Conservation (phyloP, 2,329 filamentous ascomycete genomes). For the Cercospora citrullina region DNA sequence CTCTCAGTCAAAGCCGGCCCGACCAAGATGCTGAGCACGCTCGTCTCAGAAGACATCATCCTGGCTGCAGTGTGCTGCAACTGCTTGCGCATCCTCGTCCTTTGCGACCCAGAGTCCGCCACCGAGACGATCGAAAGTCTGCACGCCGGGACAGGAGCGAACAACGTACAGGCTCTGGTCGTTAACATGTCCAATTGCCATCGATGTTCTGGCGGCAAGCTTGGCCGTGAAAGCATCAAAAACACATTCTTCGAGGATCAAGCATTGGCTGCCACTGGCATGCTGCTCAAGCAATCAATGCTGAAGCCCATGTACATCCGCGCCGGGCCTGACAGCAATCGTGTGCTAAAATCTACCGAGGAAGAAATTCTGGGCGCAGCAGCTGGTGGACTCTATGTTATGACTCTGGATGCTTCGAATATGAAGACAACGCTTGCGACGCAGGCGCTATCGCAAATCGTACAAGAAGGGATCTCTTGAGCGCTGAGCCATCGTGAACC, state of each 20-base stretch:
- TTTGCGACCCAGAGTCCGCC: neutral
- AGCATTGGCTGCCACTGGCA: conserved; percentile 2
- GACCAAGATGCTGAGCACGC: neutral
- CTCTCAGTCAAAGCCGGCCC: neutral
- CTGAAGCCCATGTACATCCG: conserved; percentile 5
- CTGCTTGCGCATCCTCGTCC: conserved; percentile 8
- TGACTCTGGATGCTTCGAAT: neutral
- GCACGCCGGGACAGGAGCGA: neutral
- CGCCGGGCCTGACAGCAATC: neutral
- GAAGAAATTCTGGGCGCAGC: conserved; percentile 3
- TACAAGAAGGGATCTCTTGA: neutral
- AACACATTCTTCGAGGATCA: neutral
- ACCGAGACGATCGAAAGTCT: neutral
- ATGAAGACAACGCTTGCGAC: conserved; percentile 1
- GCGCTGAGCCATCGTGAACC: neutral
- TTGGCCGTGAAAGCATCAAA: neutral
- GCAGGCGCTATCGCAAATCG: conserved; percentile 1
- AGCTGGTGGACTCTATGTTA: neutral
- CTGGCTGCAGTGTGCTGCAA: conserved; percentile 5
- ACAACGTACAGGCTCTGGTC: conserved; percentile 6
- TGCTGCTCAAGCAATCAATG: neutral
- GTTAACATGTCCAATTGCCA: conserved; percentile 4
- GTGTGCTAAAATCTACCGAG: neutral
- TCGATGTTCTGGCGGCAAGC: conserved; percentile 8
- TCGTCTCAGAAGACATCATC: conserved; percentile 1